Evolutionary conservation across 2,329 filamentous ascomycete genomes (phyloP), one percentile per base, ranked within the genome.

Genomic region (Hawksworthiomyces lignivorus): DNA sequence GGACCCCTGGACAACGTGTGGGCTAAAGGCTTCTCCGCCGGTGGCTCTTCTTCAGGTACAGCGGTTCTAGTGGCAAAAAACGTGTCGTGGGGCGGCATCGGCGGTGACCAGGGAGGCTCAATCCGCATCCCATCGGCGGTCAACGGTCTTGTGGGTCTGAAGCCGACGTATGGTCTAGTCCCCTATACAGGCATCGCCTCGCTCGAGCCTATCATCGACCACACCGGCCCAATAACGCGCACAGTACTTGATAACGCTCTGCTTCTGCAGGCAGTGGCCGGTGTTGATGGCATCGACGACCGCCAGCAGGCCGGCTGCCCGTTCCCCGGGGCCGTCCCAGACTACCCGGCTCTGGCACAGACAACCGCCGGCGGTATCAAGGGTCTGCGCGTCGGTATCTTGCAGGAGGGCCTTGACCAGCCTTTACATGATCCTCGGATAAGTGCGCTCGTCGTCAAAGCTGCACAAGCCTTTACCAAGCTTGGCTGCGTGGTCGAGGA

Each of bases 1-100:
- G 87, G 88, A 49, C 77, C 79, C 4, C 75, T 72, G 0, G 67
- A 70, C 17, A 90, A 90, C 53, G 85, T 85, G 0, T 78, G 84
- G 57, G 85, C 88, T 55, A 57, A 64, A 0, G 57, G 67, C 3
- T 90, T 86, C 62, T 90, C 90, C 57, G 76, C 78, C 3, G 84
- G 85, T 36, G 85, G 85, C 9, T 84, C 78, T 3, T 87, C 83
- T 0, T 82, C 82, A 2, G 85, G 84, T 3, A 78, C 77, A 6
- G 84, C 70, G 1, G 59, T 56, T 1, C 41, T 65, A 3, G 47
- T 60, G 8, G 57, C 54, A 2, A 48, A 60, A 3, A 37, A 37
- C 18, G 7, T 20, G 4, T 15, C 17, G 3, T 18, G 17, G n/a
- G 29, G n/a, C 10, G 57, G 56, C 7, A 51, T 62, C 21, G 59